A percentile compares a stretch with the other conserved stretches of the same genome.
phyloP scores from a whole-genome alignment of 73 alveolate species.

The Blepharisma japonicum region DNA sequence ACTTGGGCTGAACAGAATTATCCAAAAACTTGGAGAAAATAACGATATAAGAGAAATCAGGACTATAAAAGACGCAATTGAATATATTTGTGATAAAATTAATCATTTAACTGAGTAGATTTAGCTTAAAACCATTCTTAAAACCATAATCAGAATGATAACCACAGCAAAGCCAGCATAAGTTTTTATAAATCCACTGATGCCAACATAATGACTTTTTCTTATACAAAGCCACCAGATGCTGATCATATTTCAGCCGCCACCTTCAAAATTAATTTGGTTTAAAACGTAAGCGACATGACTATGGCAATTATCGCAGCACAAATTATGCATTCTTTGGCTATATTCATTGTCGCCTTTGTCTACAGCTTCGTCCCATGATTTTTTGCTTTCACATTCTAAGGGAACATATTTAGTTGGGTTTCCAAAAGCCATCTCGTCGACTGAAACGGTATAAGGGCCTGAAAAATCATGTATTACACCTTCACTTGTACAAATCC shows the following conservation, averaged over 20 bases:
- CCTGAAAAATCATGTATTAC: conserved; percentile 92
- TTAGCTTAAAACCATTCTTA: too few relatives aligned
- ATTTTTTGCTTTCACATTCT: conserved; percentile 42
- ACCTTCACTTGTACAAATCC: conserved; percentile 85
- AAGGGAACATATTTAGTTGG: conserved; percentile 76
- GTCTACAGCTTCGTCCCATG: conserved; percentile 55
- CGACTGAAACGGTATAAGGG: conserved; percentile 83
- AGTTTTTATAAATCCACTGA: conserved; percentile 57
- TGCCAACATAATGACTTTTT: conserved; percentile 59
- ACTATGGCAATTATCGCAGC: conserved; percentile 74
- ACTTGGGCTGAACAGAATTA: neutral
- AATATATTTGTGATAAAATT: conserved; percentile 1
- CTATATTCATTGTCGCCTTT: conserved; percentile 48
- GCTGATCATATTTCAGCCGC: conserved; percentile 70
- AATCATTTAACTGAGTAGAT: too few relatives aligned
- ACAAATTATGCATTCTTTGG: conserved; percentile 57
- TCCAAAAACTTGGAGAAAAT: neutral
- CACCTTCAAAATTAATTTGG: conserved; percentile 56
- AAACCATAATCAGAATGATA: neutral
- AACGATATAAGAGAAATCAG: neutral
- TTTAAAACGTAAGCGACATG: conserved; percentile 73
- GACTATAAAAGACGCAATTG: conserved; percentile 23
- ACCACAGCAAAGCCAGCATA: conserved; percentile 57
- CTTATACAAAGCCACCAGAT: conserved; percentile 73
- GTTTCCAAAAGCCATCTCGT: conserved; percentile 91